Percentiles rank a stretch among this genome's conserved stretches.
These are phyloP conservation scores for Stellera chamaejasme DNA, from an alignment of 345 rosid species.

Conservation along the genomic window DNA sequence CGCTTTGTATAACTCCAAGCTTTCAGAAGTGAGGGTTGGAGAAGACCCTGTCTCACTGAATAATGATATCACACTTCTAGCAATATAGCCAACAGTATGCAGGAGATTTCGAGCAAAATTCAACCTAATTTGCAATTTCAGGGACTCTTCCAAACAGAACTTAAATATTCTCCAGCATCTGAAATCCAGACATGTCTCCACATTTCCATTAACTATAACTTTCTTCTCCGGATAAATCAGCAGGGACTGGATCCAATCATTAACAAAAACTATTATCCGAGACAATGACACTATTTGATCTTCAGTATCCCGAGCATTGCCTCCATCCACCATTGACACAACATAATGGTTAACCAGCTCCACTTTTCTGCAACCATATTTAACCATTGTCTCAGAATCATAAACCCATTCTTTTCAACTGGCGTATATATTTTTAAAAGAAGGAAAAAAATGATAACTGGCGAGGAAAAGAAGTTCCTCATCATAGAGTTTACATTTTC, in stretches of 20 bases:
- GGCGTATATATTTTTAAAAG: background rate
- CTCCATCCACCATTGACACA: conserved; percentile 32
- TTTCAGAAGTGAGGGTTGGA: conserved; percentile 27
- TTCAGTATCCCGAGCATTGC: conserved; percentile 30
- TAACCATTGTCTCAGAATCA: conserved; percentile 1
- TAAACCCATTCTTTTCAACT: background rate
- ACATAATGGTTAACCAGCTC: conserved; percentile 35
- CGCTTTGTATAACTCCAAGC: conserved; percentile 32
- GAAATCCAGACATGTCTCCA: conserved; percentile 44
- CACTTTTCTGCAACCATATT: conserved; percentile 60
- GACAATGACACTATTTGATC: conserved; percentile 51
- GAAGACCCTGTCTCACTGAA: conserved; percentile 18
- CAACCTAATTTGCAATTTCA: conserved; percentile 43
- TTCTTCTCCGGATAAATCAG: conserved; percentile 44
- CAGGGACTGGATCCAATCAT: conserved; percentile 66
- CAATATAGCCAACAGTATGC: conserved; percentile 36
- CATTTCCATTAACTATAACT: conserved; percentile 14
- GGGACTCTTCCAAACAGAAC: conserved; percentile 63
- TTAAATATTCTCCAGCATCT: conserved; percentile 78
- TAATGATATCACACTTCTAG: conserved; percentile 30
- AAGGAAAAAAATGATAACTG: background rate
- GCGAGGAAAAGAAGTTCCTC: no score
- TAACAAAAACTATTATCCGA: conserved; percentile 51
- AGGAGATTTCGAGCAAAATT: conserved; percentile 47
- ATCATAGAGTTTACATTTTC: no score